Percentiles rank a stretch among this genome's conserved stretches.
Evolutionary conservation across 352 stramenopile species (phyloP).

Genomic region (Pythium periplocum): DNA sequence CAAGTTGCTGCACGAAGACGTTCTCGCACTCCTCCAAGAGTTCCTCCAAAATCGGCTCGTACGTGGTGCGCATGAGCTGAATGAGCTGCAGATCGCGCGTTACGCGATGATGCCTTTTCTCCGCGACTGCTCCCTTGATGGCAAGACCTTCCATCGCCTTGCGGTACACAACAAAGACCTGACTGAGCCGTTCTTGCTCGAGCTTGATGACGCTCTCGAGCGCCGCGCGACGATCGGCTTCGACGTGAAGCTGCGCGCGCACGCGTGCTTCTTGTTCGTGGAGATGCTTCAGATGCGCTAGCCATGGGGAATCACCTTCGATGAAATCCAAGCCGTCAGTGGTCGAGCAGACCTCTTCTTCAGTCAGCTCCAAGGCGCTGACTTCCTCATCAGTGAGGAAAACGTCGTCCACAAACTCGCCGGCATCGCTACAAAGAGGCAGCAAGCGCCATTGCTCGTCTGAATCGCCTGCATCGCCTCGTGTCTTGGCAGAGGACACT

Average conservation of each 20-base stretch:
- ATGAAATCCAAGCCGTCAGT: constrained; percentile 14
- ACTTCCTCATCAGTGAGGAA: constrained; percentile 56
- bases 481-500: neutral
- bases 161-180: constrained; percentile 51
- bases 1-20: constrained; percentile 57
- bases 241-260: constrained; percentile 42
- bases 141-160: constrained; percentile 48
- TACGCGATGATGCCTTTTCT: constrained; percentile 53
- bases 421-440: constrained; percentile 34
- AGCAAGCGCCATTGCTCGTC: constrained; percentile 49
- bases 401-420: constrained; percentile 52
- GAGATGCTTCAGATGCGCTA: constrained; percentile 43
- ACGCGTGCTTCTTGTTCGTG: constrained; percentile 51
- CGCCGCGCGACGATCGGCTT: constrained; percentile 49
- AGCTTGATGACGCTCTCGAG: constrained; percentile 72
- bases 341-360: constrained; percentile 52
- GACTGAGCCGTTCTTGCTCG: constrained; percentile 56
- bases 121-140: constrained; percentile 29
- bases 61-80: constrained; percentile 63
- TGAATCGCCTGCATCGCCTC: neutral
- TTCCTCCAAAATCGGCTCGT: constrained; percentile 57
- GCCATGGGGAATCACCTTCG: constrained; percentile 29
- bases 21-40: constrained; percentile 68
- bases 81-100: constrained; percentile 59
- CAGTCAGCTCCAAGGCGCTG: constrained; percentile 51